These are phyloP conservation scores for Teunomyces gatunensis DNA, from an alignment of 805 yeast genomes.

Conservation along the genomic window DNA sequence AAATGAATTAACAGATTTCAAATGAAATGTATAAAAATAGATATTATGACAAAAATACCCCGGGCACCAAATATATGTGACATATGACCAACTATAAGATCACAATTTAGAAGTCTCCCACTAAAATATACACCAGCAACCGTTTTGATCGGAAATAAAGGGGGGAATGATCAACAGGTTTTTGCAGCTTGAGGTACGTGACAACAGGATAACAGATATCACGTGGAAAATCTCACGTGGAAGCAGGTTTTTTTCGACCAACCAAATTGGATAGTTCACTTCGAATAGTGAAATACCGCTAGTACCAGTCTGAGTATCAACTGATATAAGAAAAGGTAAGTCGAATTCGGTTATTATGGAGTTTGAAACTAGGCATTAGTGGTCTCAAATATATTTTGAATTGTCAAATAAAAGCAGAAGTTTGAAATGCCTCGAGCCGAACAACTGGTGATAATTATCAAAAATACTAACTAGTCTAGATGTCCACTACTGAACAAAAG, in stretches of 20 bases:
- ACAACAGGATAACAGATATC: background rate
- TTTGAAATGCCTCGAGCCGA: background rate
- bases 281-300: constrained; percentile 1
- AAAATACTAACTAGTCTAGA: constrained; percentile 4
- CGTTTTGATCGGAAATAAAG: too few relatives aligned
- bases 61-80: background rate
- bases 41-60: background rate
- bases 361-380: background rate
- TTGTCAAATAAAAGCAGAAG: background rate
- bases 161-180: too few relatives aligned
- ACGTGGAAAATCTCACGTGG: background rate
- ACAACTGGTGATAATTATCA: background rate
- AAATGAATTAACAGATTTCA: background rate
- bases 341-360: background rate
- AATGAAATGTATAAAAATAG: background rate
- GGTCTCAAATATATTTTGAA: background rate
- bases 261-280: constrained; percentile 2
- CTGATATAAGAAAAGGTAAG: constrained; percentile 3
- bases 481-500: constrained; percentile 36
- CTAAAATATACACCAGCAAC: too few relatives aligned
- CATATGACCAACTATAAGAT: background rate
- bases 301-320: constrained; percentile 1
- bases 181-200: too few relatives aligned
- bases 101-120: background rate
- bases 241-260: constrained; percentile 1